phyloP scores from a whole-genome alignment of 2,329 filamentous ascomycete species.

The Talaromyces sp. region DNA sequence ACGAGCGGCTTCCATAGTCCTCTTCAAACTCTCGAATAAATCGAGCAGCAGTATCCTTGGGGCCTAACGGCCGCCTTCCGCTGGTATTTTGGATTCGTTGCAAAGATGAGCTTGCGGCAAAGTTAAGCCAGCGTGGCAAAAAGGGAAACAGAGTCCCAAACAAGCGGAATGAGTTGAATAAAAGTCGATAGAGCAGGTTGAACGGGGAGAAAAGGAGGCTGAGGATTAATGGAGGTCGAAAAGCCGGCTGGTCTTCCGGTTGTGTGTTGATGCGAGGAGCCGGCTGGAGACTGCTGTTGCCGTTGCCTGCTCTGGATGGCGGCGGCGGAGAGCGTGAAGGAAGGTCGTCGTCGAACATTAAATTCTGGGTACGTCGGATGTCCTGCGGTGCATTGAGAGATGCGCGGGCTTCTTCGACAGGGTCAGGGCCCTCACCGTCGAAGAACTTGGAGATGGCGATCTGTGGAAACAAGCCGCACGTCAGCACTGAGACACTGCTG shows the following conservation, averaged over 20 bases:
- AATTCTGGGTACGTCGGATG: constrained; percentile 64
- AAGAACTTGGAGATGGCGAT: constrained; percentile 98
- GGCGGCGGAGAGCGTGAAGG: constrained; percentile 23
- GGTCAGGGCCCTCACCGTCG: constrained; percentile 85
- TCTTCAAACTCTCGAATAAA: constrained; percentile 94
- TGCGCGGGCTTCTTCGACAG: constrained; percentile 68
- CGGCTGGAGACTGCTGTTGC: constrained; percentile 52
- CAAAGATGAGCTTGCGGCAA: constrained; percentile 39
- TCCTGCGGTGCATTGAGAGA: constrained; percentile 58
- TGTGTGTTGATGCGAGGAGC: constrained; percentile 82
- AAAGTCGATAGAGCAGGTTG: constrained; percentile 66
- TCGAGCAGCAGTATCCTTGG: constrained; percentile 78
- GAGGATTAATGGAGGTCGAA: constrained; percentile 69
- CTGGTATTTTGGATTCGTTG: constrained; percentile 52
- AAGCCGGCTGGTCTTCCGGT: constrained; percentile 58
- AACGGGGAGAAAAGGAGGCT: constrained; percentile 77
- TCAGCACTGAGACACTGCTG: not conserved
- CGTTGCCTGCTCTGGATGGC: constrained; percentile 20
- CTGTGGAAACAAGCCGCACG: constrained; percentile 20
- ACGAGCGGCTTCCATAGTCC: constrained; percentile 63
- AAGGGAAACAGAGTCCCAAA: constrained; percentile 76
- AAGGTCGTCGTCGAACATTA: constrained; percentile 46
- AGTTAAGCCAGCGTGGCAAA: constrained; percentile 58
- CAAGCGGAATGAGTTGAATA: constrained; percentile 62
- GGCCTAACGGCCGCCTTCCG: constrained; percentile 70